Base-by-base conservation (phyloP, 768 basidiomycete genomes). In the Mycena galopus region DNA sequence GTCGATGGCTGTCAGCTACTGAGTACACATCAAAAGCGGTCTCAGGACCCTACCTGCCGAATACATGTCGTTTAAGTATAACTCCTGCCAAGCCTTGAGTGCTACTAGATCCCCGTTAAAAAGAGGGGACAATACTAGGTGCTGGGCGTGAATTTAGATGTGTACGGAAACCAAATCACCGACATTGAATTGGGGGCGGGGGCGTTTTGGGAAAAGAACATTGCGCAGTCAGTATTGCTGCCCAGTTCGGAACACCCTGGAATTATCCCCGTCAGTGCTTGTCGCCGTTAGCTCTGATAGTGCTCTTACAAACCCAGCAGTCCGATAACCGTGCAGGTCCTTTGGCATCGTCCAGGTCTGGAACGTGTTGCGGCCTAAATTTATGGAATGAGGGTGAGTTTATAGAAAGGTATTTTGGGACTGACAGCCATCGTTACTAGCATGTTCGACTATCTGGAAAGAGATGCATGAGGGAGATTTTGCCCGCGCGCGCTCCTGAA, bases 311-410 rank as follows among this genome's bases (percentile, higher is more conserved):
- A 75, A 75, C 12, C 74, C 74, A 37, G 71, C 55, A 10, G 53
- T 69, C 23, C 74, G 71, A 67, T 75, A 75, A 0, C 63, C 67
- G 33, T 75, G 71, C 53, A 75, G 42, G 53, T 75, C 74, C 35
- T 67, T 75, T 21, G 74, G 74, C 70, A 69, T 61, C 74, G 72
- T 72, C 71, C 67, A 72, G 6, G 74, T 75, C 39, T 75, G 71
- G 37, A 69, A 75, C 8, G 71, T 75, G 39, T 75, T 75, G 23
- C 71, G 67, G 27, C 64, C 74, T 75, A 32, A n/a, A 66, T 55
- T 47, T 30, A 55, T 33, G 55, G 65, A 51, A 57, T 55, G 21
- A 65, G 58, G 25, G 27, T 7, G 27, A 50, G 29, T 35, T 25
- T 57, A 21, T 23, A 11, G 8, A 4, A n/a, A 50, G 27, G 55